These are phyloP conservation scores for Coleophoma cylindrospora DNA, from an alignment of 2,329 filamentous ascomycete species.

Conservation along the genomic window DNA sequence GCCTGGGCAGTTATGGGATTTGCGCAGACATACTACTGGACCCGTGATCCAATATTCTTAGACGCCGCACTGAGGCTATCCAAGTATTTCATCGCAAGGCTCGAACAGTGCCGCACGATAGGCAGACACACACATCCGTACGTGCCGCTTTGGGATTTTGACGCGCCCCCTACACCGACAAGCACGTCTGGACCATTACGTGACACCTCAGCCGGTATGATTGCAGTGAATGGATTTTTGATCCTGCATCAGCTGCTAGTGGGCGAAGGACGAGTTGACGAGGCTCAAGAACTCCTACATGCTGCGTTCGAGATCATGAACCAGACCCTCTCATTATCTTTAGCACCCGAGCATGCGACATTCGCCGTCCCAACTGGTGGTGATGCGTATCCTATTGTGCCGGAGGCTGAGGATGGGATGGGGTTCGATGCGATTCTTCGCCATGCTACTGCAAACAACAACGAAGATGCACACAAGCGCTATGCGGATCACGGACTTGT, in stretches of 20 bases:
- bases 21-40: constrained; percentile 36
- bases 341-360: constrained; percentile 10
- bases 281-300: constrained; percentile 6
- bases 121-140: constrained; percentile 2
- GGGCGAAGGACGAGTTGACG: not conserved
- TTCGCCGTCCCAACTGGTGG: constrained; percentile 1
- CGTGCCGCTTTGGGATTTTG: constrained; percentile 34
- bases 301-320: constrained; percentile 15
- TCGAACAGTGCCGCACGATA: constrained; percentile 12
- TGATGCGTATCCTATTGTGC: not conserved
- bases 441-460: constrained; percentile 14
- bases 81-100: constrained; percentile 30
- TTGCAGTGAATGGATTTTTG: constrained; percentile 35
- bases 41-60: constrained; percentile 16
- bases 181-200: constrained; percentile 22
- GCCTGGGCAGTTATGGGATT: constrained; percentile 22
- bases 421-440: constrained; percentile 8
- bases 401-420: constrained; percentile 2
- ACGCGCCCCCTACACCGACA: constrained; percentile 23
- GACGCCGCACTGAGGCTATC: constrained; percentile 29
- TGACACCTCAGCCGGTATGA: constrained; percentile 34
- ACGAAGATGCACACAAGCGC: constrained; percentile 6
- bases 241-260: constrained; percentile 21
- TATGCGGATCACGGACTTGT: constrained; percentile 16
- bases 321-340: constrained; percentile 13